Conservation (phyloP, 2,329 filamentous ascomycete species). For the Colletotrichum eleusines region DNA sequence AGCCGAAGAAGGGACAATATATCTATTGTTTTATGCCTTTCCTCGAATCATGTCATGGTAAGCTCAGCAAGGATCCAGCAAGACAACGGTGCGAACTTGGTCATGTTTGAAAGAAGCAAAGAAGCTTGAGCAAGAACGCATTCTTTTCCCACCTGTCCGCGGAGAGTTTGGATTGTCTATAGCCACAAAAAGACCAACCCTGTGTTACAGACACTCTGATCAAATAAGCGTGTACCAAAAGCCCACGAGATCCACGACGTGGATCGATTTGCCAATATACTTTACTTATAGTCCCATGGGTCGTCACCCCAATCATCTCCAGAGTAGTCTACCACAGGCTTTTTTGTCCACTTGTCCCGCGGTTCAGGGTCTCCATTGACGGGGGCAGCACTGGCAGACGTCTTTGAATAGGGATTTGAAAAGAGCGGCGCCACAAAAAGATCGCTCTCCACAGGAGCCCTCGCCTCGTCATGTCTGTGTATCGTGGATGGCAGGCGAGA, state of each 20-base stretch:
- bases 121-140: too few species aligned
- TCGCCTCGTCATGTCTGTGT: not conserved
- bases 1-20: too few species aligned
- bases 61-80: too few species aligned
- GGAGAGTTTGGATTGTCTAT: not conserved
- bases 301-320: constrained; percentile 48
- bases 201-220: too few species aligned
- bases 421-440: constrained; percentile 34
- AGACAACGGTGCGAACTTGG: not conserved
- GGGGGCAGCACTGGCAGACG: not conserved
- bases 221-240: not conserved
- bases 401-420: constrained; percentile 7
- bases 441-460: not conserved
- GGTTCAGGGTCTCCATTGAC: not conserved
- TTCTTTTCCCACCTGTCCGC: not conserved
- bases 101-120: not conserved
- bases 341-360: constrained; percentile 45
- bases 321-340: constrained; percentile 47
- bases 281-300: constrained; percentile 37
- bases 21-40: not conserved
- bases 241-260: too few species aligned
- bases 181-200: too few species aligned
- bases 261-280: not conserved
- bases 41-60: not conserved
- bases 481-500: not conserved